Conservation (phyloP, 768 basidiomycete genomes). For the Phanerochaete carnosa region DNA sequence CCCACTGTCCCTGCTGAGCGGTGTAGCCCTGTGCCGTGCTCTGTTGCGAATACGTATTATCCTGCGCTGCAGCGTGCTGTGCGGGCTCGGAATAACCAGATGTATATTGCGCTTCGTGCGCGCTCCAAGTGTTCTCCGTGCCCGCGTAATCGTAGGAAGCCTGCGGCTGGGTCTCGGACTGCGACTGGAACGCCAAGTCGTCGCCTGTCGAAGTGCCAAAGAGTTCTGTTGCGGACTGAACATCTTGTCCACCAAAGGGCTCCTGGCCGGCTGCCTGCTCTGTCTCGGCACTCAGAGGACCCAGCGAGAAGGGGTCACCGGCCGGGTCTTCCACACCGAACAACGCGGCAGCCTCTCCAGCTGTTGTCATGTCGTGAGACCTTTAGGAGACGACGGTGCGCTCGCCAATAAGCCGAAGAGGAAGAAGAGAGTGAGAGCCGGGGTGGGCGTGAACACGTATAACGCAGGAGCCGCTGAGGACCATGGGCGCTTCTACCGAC, state of each 20-base stretch:
- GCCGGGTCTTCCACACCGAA: slow-evolving; percentile 65
- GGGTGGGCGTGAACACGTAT: slow-evolving; percentile 14
- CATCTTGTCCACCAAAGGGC: slow-evolving; percentile 4
- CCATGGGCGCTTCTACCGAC: background rate
- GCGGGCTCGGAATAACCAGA: background rate
- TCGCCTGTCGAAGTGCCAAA: slow-evolving; percentile 17
- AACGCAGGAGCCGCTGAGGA: slow-evolving; percentile 2
- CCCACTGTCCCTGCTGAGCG: slow-evolving; percentile 9
- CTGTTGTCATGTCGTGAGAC: slow-evolving; percentile 20
- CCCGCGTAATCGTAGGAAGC: slow-evolving; percentile 7
- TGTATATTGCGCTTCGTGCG: background rate
- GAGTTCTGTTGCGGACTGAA: slow-evolving; percentile 17
- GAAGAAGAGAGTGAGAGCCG: slow-evolving; percentile 6
- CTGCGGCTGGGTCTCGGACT: background rate
- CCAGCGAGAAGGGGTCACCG: slow-evolving; percentile 36
- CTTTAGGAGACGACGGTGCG: background rate
- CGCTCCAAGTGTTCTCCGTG: slow-evolving; percentile 6
- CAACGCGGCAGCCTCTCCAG: slow-evolving; percentile 79
- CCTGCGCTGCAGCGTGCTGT: background rate
- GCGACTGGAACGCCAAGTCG: background rate
- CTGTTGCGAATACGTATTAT: slow-evolving; percentile 8
- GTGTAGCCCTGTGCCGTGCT: slow-evolving; percentile 8
- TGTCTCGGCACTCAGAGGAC: slow-evolving; percentile 19
- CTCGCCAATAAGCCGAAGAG: background rate
- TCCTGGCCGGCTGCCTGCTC: slow-evolving; percentile 8